These are phyloP conservation scores for Neoascochyta sp. DNA, from an alignment of 2,329 filamentous ascomycete species.

Conservation along the genomic window DNA sequence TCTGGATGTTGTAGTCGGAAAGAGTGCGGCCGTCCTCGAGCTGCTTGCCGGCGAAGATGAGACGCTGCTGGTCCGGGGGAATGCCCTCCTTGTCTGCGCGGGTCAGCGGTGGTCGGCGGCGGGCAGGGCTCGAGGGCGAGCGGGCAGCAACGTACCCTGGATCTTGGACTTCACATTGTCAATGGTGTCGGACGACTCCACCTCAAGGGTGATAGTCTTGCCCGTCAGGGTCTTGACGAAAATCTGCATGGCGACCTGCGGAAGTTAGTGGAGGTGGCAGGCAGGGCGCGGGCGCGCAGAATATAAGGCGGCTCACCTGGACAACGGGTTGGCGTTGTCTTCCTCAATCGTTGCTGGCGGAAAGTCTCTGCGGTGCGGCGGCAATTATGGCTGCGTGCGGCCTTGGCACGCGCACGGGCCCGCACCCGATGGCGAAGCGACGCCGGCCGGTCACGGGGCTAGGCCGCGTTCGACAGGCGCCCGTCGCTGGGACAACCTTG, in stretches of 20 bases:
- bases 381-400: conserved; percentile 21
- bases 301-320: conserved; percentile 46
- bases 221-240: conserved; percentile 77
- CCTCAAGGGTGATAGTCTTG: conserved; percentile 99
- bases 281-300: background rate
- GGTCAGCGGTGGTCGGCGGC: conserved; percentile 26
- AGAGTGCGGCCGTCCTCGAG: conserved; percentile 99
- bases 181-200: conserved; percentile 99
- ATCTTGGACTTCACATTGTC: conserved; percentile 99
- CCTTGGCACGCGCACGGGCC: too few relatives aligned
- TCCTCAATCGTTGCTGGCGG: conserved; percentile 52
- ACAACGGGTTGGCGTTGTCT: conserved; percentile 56
- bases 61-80: conserved; percentile 96
- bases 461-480: conserved; percentile 6
- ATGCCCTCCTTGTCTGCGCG: conserved; percentile 99
- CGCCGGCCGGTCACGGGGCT: too few relatives aligned
- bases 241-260: conserved; percentile 45
- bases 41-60: conserved; percentile 99
- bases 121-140: background rate
- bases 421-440: too few relatives aligned
- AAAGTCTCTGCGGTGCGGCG: conserved; percentile 10
- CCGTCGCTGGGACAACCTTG: conserved; percentile 29
- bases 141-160: conserved; percentile 54
- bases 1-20: conserved; percentile 99
- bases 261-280: conserved; percentile 12